A percentile compares a stretch with the other conserved stretches of the same genome.
Evolutionary conservation across 768 basidiomycete species (phyloP).

Genomic region (Trametes coccinea): DNA sequence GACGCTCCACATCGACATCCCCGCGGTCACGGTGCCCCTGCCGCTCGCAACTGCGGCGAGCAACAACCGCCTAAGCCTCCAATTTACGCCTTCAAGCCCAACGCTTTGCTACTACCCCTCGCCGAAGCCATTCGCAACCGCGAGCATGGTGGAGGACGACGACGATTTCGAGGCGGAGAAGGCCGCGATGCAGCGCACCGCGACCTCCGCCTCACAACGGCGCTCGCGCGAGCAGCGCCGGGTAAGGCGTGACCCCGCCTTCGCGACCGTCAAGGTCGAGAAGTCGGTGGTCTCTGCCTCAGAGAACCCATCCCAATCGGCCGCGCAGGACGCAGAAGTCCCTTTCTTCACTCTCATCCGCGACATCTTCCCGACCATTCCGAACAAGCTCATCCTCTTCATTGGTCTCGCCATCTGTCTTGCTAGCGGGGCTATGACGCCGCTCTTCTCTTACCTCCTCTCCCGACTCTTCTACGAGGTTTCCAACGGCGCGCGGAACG

Average conservation of each 20-base stretch:
- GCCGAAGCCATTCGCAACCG: constrained; percentile 22
- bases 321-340: constrained; percentile 22
- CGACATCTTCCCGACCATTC: constrained; percentile 67
- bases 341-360: constrained; percentile 52
- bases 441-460: constrained; percentile 89
- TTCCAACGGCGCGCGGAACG: constrained; percentile 66
- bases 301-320: constrained; percentile 22
- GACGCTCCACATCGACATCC: constrained; percentile 42
- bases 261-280: constrained; percentile 28
- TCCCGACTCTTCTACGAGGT: constrained; percentile 78
- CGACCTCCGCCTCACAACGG: constrained; percentile 34
- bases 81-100: constrained; percentile 61
- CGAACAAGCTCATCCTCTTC: constrained; percentile 68
- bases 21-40: constrained; percentile 33
- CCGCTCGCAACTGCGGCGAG: constrained; percentile 37
- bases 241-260: constrained; percentile 32
- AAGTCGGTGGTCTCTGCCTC: constrained; percentile 26
- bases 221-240: constrained; percentile 28
- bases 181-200: constrained; percentile 24
- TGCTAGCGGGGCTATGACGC: constrained; percentile 81
- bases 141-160: constrained; percentile 37
- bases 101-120: constrained; percentile 35
- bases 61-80: constrained; percentile 57
- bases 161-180: constrained; percentile 49
- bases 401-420: constrained; percentile 71